Evolutionary conservation across 202 grass and related monocot genomes (phyloP).

Genomic region (Saccharum hybrid): DNA sequence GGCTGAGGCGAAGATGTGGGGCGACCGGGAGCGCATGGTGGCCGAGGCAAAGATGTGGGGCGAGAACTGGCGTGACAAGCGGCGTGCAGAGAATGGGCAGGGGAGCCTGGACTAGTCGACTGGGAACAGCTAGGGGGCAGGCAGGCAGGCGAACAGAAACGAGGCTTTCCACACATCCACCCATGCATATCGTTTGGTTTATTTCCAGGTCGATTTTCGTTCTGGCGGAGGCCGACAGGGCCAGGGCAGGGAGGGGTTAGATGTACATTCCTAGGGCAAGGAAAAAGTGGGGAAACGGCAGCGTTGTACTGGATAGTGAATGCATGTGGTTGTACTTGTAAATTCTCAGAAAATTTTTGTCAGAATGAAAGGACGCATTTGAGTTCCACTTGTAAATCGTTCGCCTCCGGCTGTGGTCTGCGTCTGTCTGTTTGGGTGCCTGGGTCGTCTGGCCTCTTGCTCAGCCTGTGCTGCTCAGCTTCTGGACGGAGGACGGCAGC

Average conservation of each 20-base stretch:
- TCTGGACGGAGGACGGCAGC: neutral
- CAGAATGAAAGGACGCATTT: slow-evolving; percentile 61
- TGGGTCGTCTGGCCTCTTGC: neutral
- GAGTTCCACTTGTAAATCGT: slow-evolving; percentile 1
- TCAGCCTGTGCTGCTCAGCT: neutral
- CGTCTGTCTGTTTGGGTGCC: neutral
- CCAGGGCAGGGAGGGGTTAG: slow-evolving; percentile 41
- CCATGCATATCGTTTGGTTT: slow-evolving; percentile 30
- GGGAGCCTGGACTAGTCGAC: slow-evolving; percentile 55
- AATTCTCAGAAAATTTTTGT: slow-evolving; percentile 84
- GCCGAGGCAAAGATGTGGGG: slow-evolving; percentile 82
- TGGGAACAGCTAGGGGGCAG: slow-evolving; percentile 41
- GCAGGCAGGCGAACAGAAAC: neutral
- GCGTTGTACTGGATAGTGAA: slow-evolving; percentile 50
- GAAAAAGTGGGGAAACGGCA: neutral
- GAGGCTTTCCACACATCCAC: slow-evolving; percentile 2
- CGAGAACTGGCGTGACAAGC: slow-evolving; percentile 91
- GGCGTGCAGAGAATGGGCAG: slow-evolving; percentile 53
- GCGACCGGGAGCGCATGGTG: slow-evolving; percentile 61
- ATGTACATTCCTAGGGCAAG: slow-evolving; percentile 74
- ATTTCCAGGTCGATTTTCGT: slow-evolving; percentile 53
- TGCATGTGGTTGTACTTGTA: slow-evolving; percentile 70
- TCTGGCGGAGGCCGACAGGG: neutral
- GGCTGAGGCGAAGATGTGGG: slow-evolving; percentile 87
- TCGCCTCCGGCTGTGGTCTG: neutral